These are phyloP conservation scores for Chloropicon primus DNA, from an alignment of 139 green algal genomes.

Conservation along the genomic window DNA sequence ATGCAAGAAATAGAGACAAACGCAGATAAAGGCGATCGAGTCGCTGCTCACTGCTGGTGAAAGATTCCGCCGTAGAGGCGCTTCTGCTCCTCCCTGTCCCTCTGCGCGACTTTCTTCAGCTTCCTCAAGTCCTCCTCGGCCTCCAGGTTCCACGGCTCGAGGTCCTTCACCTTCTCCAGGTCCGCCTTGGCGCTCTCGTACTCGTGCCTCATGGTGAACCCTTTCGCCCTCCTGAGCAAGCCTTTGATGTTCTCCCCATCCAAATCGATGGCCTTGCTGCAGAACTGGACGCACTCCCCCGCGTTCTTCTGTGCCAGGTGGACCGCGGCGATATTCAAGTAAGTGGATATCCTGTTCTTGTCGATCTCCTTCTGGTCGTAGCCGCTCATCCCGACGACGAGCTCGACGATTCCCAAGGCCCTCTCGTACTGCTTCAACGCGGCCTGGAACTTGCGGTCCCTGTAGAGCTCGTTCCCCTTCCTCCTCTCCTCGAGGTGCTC, in stretches of 20 bases:
- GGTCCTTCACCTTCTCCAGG: slow-evolving; percentile 11
- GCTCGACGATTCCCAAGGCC: slow-evolving; percentile 34
- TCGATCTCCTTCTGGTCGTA: slow-evolving; percentile 25
- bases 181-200: background rate
- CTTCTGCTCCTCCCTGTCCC: background rate
- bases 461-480: slow-evolving; percentile 35
- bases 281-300: slow-evolving; percentile 13
- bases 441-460: slow-evolving; percentile 8
- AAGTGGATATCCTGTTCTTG: slow-evolving; percentile 28
- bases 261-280: slow-evolving; percentile 16
- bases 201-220: background rate
- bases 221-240: slow-evolving; percentile 6
- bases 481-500: slow-evolving; percentile 47
- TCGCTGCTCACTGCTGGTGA: too few relatives aligned
- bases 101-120: background rate
- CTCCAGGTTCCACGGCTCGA: slow-evolving; percentile 14
- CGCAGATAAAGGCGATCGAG: too few relatives aligned
- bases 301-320: slow-evolving; percentile 14
- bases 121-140: slow-evolving; percentile 3
- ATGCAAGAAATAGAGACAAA: too few relatives aligned
- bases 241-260: slow-evolving; percentile 8
- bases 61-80: background rate
- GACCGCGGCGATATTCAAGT: slow-evolving; percentile 45
- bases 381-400: slow-evolving; percentile 23
- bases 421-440: slow-evolving; percentile 41